Evolutionary conservation across 495 filamentous ascomycete genomes (phyloP).

Genomic region (Schizothecium vesticola): DNA sequence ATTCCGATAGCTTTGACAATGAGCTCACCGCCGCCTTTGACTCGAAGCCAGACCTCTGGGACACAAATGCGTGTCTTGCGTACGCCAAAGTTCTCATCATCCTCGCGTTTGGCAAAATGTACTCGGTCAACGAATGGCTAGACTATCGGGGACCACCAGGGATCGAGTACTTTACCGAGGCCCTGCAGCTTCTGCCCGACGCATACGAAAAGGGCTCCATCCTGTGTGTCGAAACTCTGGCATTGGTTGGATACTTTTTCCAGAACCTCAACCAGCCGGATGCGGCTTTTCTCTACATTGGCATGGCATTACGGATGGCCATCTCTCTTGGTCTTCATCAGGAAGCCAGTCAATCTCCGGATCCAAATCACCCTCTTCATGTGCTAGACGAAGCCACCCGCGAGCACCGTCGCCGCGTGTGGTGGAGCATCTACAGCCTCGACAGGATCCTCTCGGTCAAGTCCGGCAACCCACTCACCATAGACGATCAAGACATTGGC

Average conservation of each 20-base stretch:
- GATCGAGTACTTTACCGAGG: constrained; percentile 47
- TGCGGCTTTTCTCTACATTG: constrained; percentile 47
- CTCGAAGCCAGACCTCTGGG: constrained; percentile 19
- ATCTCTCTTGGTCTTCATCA: constrained; percentile 49
- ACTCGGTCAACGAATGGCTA: constrained; percentile 49
- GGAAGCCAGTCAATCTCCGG: constrained; percentile 29
- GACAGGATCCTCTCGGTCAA: constrained; percentile 46
- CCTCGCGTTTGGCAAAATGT: constrained; percentile 49
- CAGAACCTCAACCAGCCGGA: constrained; percentile 48
- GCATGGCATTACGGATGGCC: constrained; percentile 47
- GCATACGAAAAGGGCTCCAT: constrained; percentile 48
- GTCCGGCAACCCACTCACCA: constrained; percentile 46
- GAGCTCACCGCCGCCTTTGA: constrained; percentile 37
- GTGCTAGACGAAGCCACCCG: constrained; percentile 18
- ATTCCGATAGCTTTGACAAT: constrained; percentile 39
- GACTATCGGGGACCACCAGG: constrained; percentile 45
- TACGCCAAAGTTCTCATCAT: constrained; percentile 38
- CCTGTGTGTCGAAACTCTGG: constrained; percentile 46
- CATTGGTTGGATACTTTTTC: constrained; percentile 50
- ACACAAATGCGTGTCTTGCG: constrained; percentile 21
- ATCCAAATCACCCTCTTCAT: neutral
- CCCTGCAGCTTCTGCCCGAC: constrained; percentile 44
- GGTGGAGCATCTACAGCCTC: constrained; percentile 51
- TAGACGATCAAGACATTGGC: constrained; percentile 48
- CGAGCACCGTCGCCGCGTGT: constrained; percentile 44